Evolutionary conservation across 306 rosid genomes (phyloP), one percentile per base, ranked within the genome.

Genomic region (Neltuma alba): DNA sequence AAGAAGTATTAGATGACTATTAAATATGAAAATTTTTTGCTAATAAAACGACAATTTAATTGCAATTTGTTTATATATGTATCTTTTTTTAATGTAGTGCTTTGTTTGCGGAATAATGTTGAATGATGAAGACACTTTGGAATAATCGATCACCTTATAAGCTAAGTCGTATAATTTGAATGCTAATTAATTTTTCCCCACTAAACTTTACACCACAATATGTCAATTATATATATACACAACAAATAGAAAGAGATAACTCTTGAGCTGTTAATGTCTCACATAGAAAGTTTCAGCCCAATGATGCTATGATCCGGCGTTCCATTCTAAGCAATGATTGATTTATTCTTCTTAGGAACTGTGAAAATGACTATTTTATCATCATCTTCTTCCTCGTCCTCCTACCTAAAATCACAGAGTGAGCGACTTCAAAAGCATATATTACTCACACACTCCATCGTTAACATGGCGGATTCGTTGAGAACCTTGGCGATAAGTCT

Each of bases 401-500:
- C 21, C 1, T 18, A 16, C 40, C 34, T 28, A 28, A 30, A 30
- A 28, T 2, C 20, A 28, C 36, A 28, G 30, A 7, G 30, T 10
- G 3, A 9, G 60, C 18, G n/a, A 52, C 60, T 11, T 60, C 65
- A 25, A 1, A 58, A n/a, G 16, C 61, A 54, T 8, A 45, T n/a
- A n/a, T n/a, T n/a, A n/a, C n/a, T n/a, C 7, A 3, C n/a, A 1
- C 10, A 9, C 14, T 23, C n/a, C 12, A 48, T 48, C 23, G 55
- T 48, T 14, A 18, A 48, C 23, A 50, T 50, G 86, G 67, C 44
- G 66, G 20, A 28, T 34, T 52, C 7, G 9, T 79, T 81, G 64
- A 64, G 70, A 2, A 15, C 2, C 11, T 6, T 85, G 33, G 34
- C 83, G 31, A 67, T 72, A n/a, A n/a, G n/a, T 2, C 12, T 85